A percentile compares a stretch with the other conserved stretches of the same genome.
Conservation (phyloP, 352 stramenopile species). For the Thalassiosira exigua region DNA sequence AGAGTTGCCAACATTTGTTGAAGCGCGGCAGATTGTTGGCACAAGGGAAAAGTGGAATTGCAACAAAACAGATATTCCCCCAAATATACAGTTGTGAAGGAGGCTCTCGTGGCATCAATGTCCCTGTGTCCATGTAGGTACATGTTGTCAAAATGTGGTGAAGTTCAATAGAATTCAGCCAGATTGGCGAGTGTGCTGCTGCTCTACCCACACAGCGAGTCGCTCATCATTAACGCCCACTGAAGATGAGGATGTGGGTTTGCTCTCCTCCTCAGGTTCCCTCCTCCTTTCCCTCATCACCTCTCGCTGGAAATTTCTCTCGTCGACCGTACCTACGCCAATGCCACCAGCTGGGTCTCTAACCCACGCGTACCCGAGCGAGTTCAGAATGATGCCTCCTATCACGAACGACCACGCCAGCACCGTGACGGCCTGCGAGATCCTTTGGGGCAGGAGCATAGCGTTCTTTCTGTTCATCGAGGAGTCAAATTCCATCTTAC, state of each 20-base stretch:
- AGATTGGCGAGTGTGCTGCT: too few relatives aligned
- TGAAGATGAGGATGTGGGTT: not conserved
- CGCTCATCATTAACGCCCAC: too few relatives aligned
- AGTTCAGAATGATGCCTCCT: conserved; percentile 52
- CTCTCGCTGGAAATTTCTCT: conserved; percentile 58
- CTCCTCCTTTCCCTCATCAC: conserved; percentile 8
- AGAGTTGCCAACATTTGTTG: too few relatives aligned
- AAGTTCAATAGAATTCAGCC: too few relatives aligned
- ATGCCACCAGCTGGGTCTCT: conserved; percentile 41
- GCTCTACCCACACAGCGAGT: too few relatives aligned
- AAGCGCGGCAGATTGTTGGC: too few relatives aligned
- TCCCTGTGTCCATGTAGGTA: too few relatives aligned
- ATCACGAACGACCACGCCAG: conserved; percentile 52
- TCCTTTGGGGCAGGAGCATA: conserved; percentile 44
- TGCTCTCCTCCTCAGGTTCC: not conserved
- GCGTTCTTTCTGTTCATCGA: conserved; percentile 43
- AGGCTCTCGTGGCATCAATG: too few relatives aligned
- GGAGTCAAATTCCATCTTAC: conserved; percentile 34
- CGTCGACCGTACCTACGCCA: conserved; percentile 48
- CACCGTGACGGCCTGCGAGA: conserved; percentile 35
- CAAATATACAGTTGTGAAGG: too few relatives aligned
- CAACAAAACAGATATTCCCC: too few relatives aligned
- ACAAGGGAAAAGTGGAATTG: too few relatives aligned
- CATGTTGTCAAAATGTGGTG: too few relatives aligned
- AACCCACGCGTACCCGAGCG: conserved; percentile 49